Conservation (phyloP, 495 filamentous ascomycete genomes). For the Jackrogersella minutella region DNA sequence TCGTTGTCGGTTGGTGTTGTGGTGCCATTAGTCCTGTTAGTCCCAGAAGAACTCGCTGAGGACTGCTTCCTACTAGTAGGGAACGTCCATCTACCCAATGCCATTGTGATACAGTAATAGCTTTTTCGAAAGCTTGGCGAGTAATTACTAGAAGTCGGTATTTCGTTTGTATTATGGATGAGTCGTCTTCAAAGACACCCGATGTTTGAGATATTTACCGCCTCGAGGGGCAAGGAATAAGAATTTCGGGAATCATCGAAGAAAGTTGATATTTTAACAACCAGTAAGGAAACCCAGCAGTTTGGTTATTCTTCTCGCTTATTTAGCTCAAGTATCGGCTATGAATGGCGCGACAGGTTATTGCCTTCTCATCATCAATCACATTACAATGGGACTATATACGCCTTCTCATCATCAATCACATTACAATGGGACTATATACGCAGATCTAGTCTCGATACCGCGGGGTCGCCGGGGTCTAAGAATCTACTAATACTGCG, state of each 20-base stretch:
- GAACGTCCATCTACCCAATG: constrained; percentile 34
- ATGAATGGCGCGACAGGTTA: constrained; percentile 25
- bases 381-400: constrained; percentile 20
- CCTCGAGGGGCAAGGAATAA: constrained; percentile 2
- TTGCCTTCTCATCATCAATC: constrained; percentile 13
- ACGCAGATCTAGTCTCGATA: constrained; percentile 9
- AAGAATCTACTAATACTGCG: constrained; percentile 23
- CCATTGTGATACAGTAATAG: constrained; percentile 21
- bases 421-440: constrained; percentile 19
- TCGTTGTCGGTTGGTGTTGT: constrained; percentile 32
- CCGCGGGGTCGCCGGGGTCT: constrained; percentile 38
- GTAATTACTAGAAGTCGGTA: not conserved
- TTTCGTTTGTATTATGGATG: not conserved
- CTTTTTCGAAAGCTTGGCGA: not conserved
- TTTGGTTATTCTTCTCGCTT: constrained; percentile 1
- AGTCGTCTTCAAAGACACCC: not conserved
- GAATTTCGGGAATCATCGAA: not conserved
- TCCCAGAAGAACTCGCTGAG: constrained; percentile 25
- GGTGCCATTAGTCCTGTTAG: constrained; percentile 18
- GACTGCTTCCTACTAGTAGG: constrained; percentile 33
- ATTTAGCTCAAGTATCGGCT: constrained; percentile 9
- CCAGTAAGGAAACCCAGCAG: not conserved
- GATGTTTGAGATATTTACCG: not conserved
- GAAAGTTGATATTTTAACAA: not conserved
- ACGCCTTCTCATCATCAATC: not conserved